Percentiles rank a stretch among this genome's conserved stretches.
Conservation (phyloP, 1,139 yeast species). For the Suhomyces guaymorum region DNA sequence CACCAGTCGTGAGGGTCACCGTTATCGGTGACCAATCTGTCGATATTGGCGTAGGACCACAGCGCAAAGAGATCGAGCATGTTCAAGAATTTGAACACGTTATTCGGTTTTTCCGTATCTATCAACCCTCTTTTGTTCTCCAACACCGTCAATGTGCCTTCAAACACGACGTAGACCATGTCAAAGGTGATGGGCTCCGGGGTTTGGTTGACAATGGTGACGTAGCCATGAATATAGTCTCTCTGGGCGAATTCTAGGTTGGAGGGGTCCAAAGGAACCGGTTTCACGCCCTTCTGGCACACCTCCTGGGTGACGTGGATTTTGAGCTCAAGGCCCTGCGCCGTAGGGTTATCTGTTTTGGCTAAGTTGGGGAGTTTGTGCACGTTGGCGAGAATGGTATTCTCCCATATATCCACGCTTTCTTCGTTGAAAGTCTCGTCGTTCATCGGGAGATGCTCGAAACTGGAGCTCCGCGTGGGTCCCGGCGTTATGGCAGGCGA, state of each 20-base stretch:
- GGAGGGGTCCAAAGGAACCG: constrained; percentile 28
- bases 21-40: constrained; percentile 44
- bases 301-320: constrained; percentile 43
- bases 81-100: constrained; percentile 39
- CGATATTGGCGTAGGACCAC: constrained; percentile 50
- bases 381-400: constrained; percentile 46
- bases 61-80: constrained; percentile 50
- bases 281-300: constrained; percentile 43
- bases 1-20: constrained; percentile 56
- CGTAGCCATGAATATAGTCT: constrained; percentile 37
- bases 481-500: neutral
- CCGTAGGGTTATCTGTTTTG: constrained; percentile 26
- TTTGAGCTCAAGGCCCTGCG: constrained; percentile 32
- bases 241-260: constrained; percentile 33
- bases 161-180: constrained; percentile 39
- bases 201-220: constrained; percentile 28
- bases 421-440: constrained; percentile 24
- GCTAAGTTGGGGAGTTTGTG: constrained; percentile 42
- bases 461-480: constrained; percentile 7
- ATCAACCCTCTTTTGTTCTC: constrained; percentile 30
- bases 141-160: constrained; percentile 30
- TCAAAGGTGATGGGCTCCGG: constrained; percentile 32
- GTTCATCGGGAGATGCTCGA: constrained; percentile 16
- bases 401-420: constrained; percentile 42
- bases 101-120: constrained; percentile 28